Evolutionary conservation across 208 protist species (phyloP).

Genomic region (Leishmania martiniquensis): DNA sequence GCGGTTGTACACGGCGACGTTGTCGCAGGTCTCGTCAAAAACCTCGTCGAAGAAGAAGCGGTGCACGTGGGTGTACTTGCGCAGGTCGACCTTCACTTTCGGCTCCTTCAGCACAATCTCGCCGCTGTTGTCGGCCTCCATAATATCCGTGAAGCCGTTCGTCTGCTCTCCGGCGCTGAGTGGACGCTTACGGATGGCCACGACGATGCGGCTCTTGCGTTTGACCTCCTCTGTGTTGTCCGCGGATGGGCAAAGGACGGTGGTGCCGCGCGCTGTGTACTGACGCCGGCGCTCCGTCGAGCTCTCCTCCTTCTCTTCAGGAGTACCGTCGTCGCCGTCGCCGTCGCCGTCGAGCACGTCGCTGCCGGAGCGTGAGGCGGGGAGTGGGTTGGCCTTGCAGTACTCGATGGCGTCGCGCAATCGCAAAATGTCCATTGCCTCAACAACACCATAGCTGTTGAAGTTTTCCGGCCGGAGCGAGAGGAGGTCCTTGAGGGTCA

Average conservation of each 20-base stretch:
- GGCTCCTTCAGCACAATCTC: slow-evolving; percentile 83
- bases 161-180: slow-evolving; percentile 65
- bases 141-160: slow-evolving; percentile 78
- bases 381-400: slow-evolving; percentile 24
- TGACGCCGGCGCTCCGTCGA: slow-evolving; percentile 29
- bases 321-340: slow-evolving; percentile 11
- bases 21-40: slow-evolving; percentile 90
- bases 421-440: slow-evolving; percentile 37
- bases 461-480: slow-evolving; percentile 39
- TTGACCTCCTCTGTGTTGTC: slow-evolving; percentile 35
- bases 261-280: slow-evolving; percentile 64
- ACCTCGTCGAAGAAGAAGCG: slow-evolving; percentile 97
- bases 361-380: slow-evolving; percentile 39
- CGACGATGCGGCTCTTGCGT: slow-evolving; percentile 82
- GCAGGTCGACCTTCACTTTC: slow-evolving; percentile 95
- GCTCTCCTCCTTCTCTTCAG: slow-evolving; percentile 20
- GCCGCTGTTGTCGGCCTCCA: slow-evolving; percentile 66
- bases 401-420: slow-evolving; percentile 48
- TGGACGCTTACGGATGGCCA: slow-evolving; percentile 92
- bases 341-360: slow-evolving; percentile 37
- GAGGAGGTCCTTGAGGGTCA: slow-evolving; percentile 35
- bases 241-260: slow-evolving; percentile 46
- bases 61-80: slow-evolving; percentile 96
- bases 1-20: slow-evolving; percentile 89
- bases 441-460: slow-evolving; percentile 35